A percentile compares a stretch with the other conserved stretches of the same genome.
Conservation (phyloP, 106 monocot genomes). For the Dactylorhiza incarnata region DNA sequence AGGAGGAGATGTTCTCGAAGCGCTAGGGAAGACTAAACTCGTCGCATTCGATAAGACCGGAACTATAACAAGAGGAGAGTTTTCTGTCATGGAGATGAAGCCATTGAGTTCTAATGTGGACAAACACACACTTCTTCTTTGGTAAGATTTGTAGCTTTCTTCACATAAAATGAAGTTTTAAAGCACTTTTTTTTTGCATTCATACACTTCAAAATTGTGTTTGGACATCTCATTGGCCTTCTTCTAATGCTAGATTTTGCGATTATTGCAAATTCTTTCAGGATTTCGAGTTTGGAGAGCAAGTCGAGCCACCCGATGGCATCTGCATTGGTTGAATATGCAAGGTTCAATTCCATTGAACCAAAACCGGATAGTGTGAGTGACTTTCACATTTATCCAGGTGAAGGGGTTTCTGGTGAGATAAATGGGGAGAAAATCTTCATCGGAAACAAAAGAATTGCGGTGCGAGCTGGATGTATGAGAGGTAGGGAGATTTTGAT, state of each 20-base stretch:
- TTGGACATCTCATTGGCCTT: not conserved
- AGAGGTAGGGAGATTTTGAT: slow-evolving; percentile 33
- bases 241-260: not conserved
- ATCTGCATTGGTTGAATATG: slow-evolving; percentile 64
- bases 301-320: slow-evolving; percentile 99
- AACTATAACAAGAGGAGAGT: slow-evolving; percentile 89
- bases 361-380: slow-evolving; percentile 64
- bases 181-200: not conserved
- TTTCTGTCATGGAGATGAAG: slow-evolving; percentile 48
- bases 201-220: not conserved
- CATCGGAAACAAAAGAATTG: slow-evolving; percentile 80
- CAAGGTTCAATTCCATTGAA: slow-evolving; percentile 50
- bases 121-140: slow-evolving; percentile 56
- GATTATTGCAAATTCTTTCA: slow-evolving; percentile 19
- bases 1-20: slow-evolving; percentile 90
- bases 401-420: slow-evolving; percentile 82
- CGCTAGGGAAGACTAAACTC: slow-evolving; percentile 53
- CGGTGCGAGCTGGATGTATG: slow-evolving; percentile 49
- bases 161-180: not conserved
- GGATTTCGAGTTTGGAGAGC: slow-evolving; percentile 91
- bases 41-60: slow-evolving; percentile 97
- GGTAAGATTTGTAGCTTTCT: slow-evolving; percentile 37
- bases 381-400: slow-evolving; percentile 69
- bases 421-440: slow-evolving; percentile 70
- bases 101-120: slow-evolving; percentile 22